Evolutionary conservation across 139 green algal genomes (phyloP), one percentile per base, ranked within the genome.

Genomic region (Monoraphidium neglectum): DNA sequence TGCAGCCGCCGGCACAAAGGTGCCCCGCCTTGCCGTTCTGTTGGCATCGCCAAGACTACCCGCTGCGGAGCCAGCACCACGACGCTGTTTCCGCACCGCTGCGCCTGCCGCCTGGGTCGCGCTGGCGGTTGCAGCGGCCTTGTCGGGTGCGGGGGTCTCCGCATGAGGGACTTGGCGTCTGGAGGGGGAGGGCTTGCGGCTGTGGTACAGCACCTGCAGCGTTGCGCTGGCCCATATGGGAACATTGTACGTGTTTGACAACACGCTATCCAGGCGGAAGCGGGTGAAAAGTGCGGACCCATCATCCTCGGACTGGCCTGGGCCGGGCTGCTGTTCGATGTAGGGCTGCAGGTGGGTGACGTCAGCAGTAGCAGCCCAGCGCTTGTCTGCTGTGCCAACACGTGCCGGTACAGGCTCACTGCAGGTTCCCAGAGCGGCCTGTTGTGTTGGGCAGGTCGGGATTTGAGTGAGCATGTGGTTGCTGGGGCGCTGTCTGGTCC

Each of bases 201-300:
- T 26, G 35, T 30, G n/a, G 33, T 38, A 57, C 5, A 30, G 36
- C 64, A 53, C 64, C 8, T 70, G 23, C 35, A 70, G 36, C 38
- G 2, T 53, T 0, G 32, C 54, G 4, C 40, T 32, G 1, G 54
- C 70, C 70, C 70, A 76, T 2, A 76, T 43, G 0, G 70, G 70
- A 1, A 56, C 54, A 26, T 76, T 76, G 70, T 76, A 76, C 24
- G 70, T 76, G 70, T 76, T 76, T 30, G 38, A 49, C 1, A 76
- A 6, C 18, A 76, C 54, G 54, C 65, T 76, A 24, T 37, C 23
- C 23, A 76, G 36, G 54, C 70, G 64, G 54, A 76, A 76, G 1
- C 70, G 70, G 23, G 54, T 76, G 21, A 23, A 13, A 51, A 68
- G 64, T n/a, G 51, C 68, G 1, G 49, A 16, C 2, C n/a, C n/a